These are phyloP conservation scores for Lentinus brumalis DNA, from an alignment of 768 basidiomycete species.

Conservation along the genomic window DNA sequence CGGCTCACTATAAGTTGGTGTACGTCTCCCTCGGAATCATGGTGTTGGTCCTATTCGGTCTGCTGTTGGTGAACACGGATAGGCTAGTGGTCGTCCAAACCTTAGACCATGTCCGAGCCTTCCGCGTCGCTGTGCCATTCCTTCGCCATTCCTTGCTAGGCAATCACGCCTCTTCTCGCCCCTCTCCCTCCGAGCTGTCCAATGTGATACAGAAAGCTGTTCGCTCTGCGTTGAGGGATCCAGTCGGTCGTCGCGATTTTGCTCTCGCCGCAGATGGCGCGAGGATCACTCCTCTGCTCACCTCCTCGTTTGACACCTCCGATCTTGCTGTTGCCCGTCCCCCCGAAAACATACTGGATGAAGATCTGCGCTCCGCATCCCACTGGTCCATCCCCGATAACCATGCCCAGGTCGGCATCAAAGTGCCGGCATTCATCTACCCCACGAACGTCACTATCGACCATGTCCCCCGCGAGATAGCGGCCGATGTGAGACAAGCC, in stretches of 20 bases:
- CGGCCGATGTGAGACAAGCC: neutral
- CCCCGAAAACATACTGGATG: neutral
- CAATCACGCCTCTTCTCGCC: no score
- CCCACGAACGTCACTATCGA: neutral
- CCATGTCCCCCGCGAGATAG: neutral
- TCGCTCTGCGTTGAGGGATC: neutral
- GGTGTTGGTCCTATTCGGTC: no score
- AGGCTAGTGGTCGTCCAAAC: no score
- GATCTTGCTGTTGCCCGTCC: neutral
- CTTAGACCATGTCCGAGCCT: no score
- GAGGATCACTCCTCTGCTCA: neutral
- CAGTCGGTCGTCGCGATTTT: neutral
- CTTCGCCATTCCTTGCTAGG: no score
- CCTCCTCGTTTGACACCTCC: neutral
- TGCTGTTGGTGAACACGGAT: no score
- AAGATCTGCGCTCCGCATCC: neutral
- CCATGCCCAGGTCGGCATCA: neutral
- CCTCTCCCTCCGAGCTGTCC: neutral
- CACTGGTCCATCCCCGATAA: neutral
- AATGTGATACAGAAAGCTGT: neutral
- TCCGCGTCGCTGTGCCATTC: no score
- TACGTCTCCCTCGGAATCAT: no score
- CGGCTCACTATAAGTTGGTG: no score
- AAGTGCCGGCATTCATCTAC: neutral
- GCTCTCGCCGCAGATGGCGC: neutral